Evolutionary conservation across 2,329 filamentous ascomycete genomes (phyloP).

Genomic region (Neoascochyta sp.): DNA sequence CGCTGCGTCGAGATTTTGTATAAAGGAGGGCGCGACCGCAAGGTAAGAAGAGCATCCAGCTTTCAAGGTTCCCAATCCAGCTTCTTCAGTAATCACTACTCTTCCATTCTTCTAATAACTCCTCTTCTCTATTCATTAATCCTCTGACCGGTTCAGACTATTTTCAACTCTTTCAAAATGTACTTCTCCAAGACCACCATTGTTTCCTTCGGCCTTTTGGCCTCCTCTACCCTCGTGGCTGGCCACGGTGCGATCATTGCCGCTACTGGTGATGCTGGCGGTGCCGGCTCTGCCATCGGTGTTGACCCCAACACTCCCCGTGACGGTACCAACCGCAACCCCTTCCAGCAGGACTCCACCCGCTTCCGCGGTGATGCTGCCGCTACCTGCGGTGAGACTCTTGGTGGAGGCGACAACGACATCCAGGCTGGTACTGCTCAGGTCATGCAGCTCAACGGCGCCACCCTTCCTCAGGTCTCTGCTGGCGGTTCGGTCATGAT

Average conservation of each 20-base stretch:
- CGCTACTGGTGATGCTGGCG: slow-evolving; percentile 57
- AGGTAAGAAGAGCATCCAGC: slow-evolving; percentile 27
- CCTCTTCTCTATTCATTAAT: slow-evolving; percentile 21
- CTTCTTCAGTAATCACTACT: slow-evolving; percentile 34
- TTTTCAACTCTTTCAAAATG: slow-evolving; percentile 40
- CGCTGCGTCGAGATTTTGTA: slow-evolving; percentile 18
- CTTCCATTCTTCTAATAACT: slow-evolving; percentile 25
- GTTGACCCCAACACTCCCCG: slow-evolving; percentile 57
- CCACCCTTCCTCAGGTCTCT: slow-evolving; percentile 56
- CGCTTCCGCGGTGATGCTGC: slow-evolving; percentile 56
- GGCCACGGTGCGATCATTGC: slow-evolving; percentile 60
- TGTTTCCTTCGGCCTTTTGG: slow-evolving; percentile 49
- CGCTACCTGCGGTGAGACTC: slow-evolving; percentile 56
- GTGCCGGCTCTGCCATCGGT: slow-evolving; percentile 50
- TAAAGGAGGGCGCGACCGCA: slow-evolving; percentile 22
- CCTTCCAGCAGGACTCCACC: slow-evolving; percentile 63
- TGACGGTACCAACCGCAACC: slow-evolving; percentile 57
- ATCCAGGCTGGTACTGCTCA: slow-evolving; percentile 54
- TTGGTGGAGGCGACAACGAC: slow-evolving; percentile 55
- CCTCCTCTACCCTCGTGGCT: slow-evolving; percentile 54
- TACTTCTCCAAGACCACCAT: slow-evolving; percentile 40
- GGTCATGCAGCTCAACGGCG: slow-evolving; percentile 57
- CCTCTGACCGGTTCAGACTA: slow-evolving; percentile 41
- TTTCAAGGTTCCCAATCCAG: slow-evolving; percentile 34
- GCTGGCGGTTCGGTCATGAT: slow-evolving; percentile 57